Evolutionary conservation across 305 asterid species (phyloP).

Genomic region (Fraxinus angustifolia): DNA sequence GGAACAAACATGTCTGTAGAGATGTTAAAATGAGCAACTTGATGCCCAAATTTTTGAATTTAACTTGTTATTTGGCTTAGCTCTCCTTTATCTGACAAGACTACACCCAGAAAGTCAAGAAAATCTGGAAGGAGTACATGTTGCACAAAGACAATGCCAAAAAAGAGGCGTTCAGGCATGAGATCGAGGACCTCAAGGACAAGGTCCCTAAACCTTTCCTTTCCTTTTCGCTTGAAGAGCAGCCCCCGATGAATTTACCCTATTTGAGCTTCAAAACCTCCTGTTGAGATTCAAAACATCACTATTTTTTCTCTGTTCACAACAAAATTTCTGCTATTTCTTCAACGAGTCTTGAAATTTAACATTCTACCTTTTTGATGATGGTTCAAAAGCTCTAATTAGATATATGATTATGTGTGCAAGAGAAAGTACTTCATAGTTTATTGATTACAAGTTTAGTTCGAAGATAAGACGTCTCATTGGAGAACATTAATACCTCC

Average conservation of each 20-base stretch:
- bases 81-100: constrained; percentile 64
- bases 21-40: neutral
- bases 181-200: too few relatives aligned
- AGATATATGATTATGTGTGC: too few relatives aligned
- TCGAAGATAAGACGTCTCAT: constrained; percentile 30
- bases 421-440: too few relatives aligned
- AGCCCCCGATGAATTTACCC: too few relatives aligned
- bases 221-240: too few relatives aligned
- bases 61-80: constrained; percentile 10
- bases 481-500: constrained; percentile 51
- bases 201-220: constrained; percentile 1
- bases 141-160: constrained; percentile 56
- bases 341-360: too few relatives aligned
- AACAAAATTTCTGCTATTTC: too few relatives aligned
- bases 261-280: too few relatives aligned
- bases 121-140: constrained; percentile 56
- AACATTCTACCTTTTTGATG: too few relatives aligned
- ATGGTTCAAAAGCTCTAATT: too few relatives aligned
- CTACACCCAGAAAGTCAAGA: constrained; percentile 53
- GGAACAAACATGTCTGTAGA: neutral
- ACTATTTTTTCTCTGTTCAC: too few relatives aligned
- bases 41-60: neutral
- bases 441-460: constrained; percentile 28
- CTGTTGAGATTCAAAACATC: too few relatives aligned
- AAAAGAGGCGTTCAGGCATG: constrained; percentile 35